These are phyloP conservation scores for Penicillium paxilli DNA, from an alignment of 495 filamentous ascomycete genomes.

Conservation along the genomic window DNA sequence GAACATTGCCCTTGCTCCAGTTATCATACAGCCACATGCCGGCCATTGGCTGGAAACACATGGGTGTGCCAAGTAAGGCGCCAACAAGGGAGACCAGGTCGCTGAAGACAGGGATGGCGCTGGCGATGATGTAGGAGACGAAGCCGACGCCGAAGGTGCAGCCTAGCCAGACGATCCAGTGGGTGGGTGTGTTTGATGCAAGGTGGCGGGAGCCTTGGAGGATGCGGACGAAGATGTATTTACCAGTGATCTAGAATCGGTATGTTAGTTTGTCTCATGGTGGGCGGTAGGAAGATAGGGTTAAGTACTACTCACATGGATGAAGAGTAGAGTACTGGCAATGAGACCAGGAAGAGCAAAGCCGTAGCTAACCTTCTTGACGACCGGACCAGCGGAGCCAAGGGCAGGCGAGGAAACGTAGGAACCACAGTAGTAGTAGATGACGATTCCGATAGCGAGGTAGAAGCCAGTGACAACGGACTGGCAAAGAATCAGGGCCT, in stretches of 20 bases:
- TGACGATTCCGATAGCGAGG: conserved; percentile 58
- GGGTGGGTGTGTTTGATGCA: conserved; percentile 55
- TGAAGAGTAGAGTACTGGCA: conserved; percentile 24
- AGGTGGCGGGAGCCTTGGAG: conserved; percentile 52
- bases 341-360: conserved; percentile 60
- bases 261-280: conserved; percentile 28
- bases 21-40: conserved; percentile 50
- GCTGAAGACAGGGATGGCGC: conserved; percentile 69
- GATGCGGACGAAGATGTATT: conserved; percentile 63
- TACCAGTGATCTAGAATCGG: conserved; percentile 39
- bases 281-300: neutral
- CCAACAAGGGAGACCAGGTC: conserved; percentile 61
- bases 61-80: conserved; percentile 54
- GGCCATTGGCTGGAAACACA: conserved; percentile 48
- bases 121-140: conserved; percentile 66
- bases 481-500: conserved; percentile 47
- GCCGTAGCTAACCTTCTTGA: conserved; percentile 71
- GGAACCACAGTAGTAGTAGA: conserved; percentile 68
- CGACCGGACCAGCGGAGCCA: conserved; percentile 54
- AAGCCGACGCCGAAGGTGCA: conserved; percentile 56
- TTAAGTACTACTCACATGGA: conserved; percentile 44
- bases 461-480: conserved; percentile 59
- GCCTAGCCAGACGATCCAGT: conserved; percentile 59
- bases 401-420: conserved; percentile 67
- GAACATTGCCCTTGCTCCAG: conserved; percentile 43